Conservation (phyloP, 2,329 filamentous ascomycete genomes). For the Calonectria hongkongensis region DNA sequence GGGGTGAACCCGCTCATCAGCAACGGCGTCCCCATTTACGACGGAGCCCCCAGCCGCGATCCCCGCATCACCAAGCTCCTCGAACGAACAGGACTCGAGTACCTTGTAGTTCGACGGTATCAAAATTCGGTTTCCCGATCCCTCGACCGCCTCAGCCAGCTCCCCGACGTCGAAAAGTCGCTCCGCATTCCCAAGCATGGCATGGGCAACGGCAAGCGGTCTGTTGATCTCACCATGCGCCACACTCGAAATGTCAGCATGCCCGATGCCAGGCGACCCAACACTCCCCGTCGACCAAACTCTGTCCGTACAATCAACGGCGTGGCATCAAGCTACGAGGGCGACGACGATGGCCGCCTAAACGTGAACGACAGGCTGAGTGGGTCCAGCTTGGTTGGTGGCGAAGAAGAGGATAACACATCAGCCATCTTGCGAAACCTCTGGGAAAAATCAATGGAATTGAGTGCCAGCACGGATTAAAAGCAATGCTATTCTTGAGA, state of each 20-base stretch:
- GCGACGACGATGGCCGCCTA: conserved; percentile 65
- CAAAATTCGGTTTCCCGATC: conserved; percentile 82
- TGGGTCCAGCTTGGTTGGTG: conserved; percentile 69
- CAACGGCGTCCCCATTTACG: conserved; percentile 73
- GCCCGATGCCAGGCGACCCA: conserved; percentile 58
- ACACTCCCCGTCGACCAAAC: conserved; percentile 57
- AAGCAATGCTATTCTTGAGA: conserved; percentile 7
- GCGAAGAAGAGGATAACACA: conserved; percentile 71
- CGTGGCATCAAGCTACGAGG: conserved; percentile 67
- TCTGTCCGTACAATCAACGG: conserved; percentile 62
- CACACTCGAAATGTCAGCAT: conserved; percentile 64
- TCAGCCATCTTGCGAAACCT: conserved; percentile 72
- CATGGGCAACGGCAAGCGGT: conserved; percentile 62
- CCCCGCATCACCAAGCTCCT: conserved; percentile 79
- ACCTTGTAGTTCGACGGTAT: conserved; percentile 82
- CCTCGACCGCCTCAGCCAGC: conserved; percentile 66
- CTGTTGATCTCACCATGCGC: conserved; percentile 55
- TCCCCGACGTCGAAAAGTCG: conserved; percentile 71
- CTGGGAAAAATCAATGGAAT: conserved; percentile 77
- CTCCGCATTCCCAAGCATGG: conserved; percentile 68
- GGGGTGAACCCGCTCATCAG: conserved; percentile 70
- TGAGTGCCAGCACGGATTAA: conserved; percentile 69
- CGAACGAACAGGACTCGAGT: conserved; percentile 82
- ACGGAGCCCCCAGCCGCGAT: conserved; percentile 71
- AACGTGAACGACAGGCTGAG: conserved; percentile 68